Percentiles rank a stretch among this genome's conserved stretches.
phyloP scores from a whole-genome alignment of 805 yeast species.

The Metschnikowia orientalis region DNA sequence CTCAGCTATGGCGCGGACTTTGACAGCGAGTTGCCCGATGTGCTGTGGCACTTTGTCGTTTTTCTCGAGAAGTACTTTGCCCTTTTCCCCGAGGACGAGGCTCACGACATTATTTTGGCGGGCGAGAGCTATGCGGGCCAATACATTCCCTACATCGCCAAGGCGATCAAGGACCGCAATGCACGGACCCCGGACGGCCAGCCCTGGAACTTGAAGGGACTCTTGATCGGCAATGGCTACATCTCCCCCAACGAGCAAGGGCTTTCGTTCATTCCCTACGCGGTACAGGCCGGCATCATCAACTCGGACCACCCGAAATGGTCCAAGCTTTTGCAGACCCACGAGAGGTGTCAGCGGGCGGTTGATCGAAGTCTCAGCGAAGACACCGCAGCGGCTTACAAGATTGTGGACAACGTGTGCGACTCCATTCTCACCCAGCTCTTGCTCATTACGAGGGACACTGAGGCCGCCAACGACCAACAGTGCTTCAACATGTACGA shows the following conservation, averaged over 20 bases:
- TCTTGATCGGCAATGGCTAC: slow-evolving; percentile 92
- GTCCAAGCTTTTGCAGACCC: slow-evolving; percentile 41
- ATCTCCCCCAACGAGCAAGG: slow-evolving; percentile 84
- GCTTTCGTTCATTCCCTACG: slow-evolving; percentile 71
- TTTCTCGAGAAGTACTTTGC: slow-evolving; percentile 66
- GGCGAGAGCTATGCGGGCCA: slow-evolving; percentile 99
- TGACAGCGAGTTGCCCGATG: slow-evolving; percentile 50
- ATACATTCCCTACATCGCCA: slow-evolving; percentile 84
- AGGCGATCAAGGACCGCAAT: slow-evolving; percentile 51
- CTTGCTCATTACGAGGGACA: slow-evolving; percentile 29
- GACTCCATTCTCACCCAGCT: slow-evolving; percentile 43
- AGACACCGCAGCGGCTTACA: slow-evolving; percentile 11
- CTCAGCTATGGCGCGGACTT: slow-evolving; percentile 61
- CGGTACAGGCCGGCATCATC: slow-evolving; percentile 55
- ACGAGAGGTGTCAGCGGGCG: slow-evolving; percentile 57
- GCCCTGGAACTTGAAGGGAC: slow-evolving; percentile 50
- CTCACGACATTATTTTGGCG: slow-evolving; percentile 68
- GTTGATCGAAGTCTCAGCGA: slow-evolving; percentile 27
- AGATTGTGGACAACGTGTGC: slow-evolving; percentile 28
- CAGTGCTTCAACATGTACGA: slow-evolving; percentile 85
- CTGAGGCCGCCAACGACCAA: slow-evolving; percentile 28
- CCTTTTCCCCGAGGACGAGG: slow-evolving; percentile 66
- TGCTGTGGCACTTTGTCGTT: slow-evolving; percentile 56
- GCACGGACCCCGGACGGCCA: slow-evolving; percentile 12
- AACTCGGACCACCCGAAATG: slow-evolving; percentile 36